Base-by-base conservation (phyloP, 2,329 filamentous ascomycete genomes). In the Colletotrichum sp. region DNA sequence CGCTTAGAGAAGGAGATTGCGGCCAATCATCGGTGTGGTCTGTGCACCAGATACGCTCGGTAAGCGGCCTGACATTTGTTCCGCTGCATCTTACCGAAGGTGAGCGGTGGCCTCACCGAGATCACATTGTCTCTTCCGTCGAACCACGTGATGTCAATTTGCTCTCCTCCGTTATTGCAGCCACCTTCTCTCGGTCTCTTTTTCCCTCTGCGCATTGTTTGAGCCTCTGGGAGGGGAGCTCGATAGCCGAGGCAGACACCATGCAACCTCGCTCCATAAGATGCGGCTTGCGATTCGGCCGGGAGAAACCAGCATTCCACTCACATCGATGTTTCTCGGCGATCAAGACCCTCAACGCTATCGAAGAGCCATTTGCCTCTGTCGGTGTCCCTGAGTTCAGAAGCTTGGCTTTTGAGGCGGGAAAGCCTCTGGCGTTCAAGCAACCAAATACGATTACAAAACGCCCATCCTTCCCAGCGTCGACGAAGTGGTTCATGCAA, bases 401-500 rank as follows among this genome's bases (percentile, higher is more conserved):
- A 68, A 52, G 59, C 3, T 39, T 24, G 13, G 48, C 61, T 10
- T 78, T 77, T 43, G n/a, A 24, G 21, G n/a, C 66, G 18, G 75
- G 30, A 9, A 57, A 30, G 18, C 71, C 48, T 78, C 59, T 80
- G 28, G 80, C 78, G 79, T 48, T 77, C 71, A 71, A 79, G n/a
- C 59, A 78, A 39, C 36, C 69, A 8, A 80, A 80, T 2, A 36
- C 80, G 15, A 69, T 76, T 36, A 68, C 80, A 28, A 67, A 24
- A 36, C 21, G 72, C 71, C 77, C 82, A 57, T 59, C 30, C 16
- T 79, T 24, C 77, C 81, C 34, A 76, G 82, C 43, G 77, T 78
- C 61, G 39, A 67, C 64, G 8, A 80, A 77, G 74, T 84, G 83
- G 83, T 83, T 84, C 63, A 70, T 67, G 12, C 39, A 69, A 16